A percentile compares a stretch with the other conserved stretches of the same genome.
phyloP scores from a whole-genome alignment of 305 asterid genomes.

The Solanum hybrid region DNA sequence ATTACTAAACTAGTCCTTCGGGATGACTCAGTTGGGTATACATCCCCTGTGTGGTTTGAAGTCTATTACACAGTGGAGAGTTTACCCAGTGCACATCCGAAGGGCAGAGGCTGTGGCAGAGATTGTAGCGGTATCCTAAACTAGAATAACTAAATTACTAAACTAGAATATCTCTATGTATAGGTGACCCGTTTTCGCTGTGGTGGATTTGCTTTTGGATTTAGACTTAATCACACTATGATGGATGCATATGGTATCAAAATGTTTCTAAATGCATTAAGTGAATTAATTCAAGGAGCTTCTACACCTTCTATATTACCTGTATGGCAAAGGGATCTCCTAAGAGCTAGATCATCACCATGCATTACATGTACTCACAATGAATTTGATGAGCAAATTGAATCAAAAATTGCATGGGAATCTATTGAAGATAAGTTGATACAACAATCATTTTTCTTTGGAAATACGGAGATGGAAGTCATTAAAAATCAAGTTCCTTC shows the following conservation, averaged over 20 bases:
- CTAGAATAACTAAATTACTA: too few species aligned
- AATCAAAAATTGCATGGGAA: not conserved
- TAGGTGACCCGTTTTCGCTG: constrained; percentile 12
- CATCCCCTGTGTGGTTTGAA: too few species aligned
- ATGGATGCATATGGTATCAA: not conserved
- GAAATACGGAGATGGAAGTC: not conserved
- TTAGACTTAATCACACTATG: constrained; percentile 5
- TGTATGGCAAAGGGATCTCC: constrained; percentile 2
- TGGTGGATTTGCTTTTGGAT: constrained; percentile 15
- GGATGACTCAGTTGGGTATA: too few species aligned
- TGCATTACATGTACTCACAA: not conserved
- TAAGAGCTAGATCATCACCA: constrained; percentile 8
- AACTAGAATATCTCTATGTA: not conserved
- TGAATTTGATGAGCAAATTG: not conserved
- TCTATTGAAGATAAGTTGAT: not conserved
- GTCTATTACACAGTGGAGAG: too few species aligned
- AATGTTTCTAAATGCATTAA: constrained; percentile 1
- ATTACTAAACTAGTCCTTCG: too few species aligned
- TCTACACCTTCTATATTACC: not conserved
- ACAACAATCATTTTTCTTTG: not conserved
- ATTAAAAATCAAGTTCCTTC: not conserved
- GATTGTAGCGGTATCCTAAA: too few species aligned
- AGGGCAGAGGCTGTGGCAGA: too few species aligned
- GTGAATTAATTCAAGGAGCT: constrained; percentile 3
- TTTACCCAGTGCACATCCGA: too few species aligned